Conservation (phyloP, 2,329 filamentous ascomycete species). For the Colletotrichum lini region DNA sequence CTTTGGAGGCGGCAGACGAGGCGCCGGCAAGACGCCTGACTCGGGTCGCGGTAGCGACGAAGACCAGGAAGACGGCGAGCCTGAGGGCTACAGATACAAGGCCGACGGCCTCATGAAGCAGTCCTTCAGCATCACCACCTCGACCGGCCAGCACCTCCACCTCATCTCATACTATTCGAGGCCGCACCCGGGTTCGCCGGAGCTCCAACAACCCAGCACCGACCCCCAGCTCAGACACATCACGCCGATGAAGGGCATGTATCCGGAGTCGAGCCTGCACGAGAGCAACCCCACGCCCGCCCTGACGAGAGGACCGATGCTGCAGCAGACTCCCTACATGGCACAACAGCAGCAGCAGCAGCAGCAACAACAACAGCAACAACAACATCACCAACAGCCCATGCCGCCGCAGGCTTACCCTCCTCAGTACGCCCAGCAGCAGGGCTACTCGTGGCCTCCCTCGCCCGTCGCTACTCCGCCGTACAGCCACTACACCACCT, state of each 20-base stretch:
- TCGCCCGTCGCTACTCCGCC: slow-evolving; percentile 70
- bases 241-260: slow-evolving; percentile 92
- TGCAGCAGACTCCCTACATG: slow-evolving; percentile 56
- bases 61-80: slow-evolving; percentile 86
- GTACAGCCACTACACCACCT: slow-evolving; percentile 61
- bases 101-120: slow-evolving; percentile 99
- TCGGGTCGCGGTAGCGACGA: slow-evolving; percentile 87
- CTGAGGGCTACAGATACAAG: slow-evolving; percentile 95
- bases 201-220: slow-evolving; percentile 84
- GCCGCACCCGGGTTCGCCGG: slow-evolving; percentile 79
- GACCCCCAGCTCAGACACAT: slow-evolving; percentile 87
- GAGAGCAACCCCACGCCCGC: slow-evolving; percentile 86
- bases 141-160: slow-evolving; percentile 89
- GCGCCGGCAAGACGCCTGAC: slow-evolving; percentile 84
- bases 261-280: slow-evolving; percentile 94
- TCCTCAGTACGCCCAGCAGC: slow-evolving; percentile 58
- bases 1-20: slow-evolving; percentile 72
- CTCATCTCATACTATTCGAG: slow-evolving; percentile 97
- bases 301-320: slow-evolving; percentile 82
- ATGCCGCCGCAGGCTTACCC: slow-evolving; percentile 55
- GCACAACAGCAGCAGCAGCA: slow-evolving; percentile 51
- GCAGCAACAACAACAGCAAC: slow-evolving; percentile 29
- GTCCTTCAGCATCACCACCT: slow-evolving; percentile 98
- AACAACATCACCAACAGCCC: slow-evolving; percentile 52
- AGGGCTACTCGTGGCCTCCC: slow-evolving; percentile 68